These are phyloP conservation scores for Leccinum fuscescens DNA, from an alignment of 1,284 basidiomycete genomes.

Conservation along the genomic window DNA sequence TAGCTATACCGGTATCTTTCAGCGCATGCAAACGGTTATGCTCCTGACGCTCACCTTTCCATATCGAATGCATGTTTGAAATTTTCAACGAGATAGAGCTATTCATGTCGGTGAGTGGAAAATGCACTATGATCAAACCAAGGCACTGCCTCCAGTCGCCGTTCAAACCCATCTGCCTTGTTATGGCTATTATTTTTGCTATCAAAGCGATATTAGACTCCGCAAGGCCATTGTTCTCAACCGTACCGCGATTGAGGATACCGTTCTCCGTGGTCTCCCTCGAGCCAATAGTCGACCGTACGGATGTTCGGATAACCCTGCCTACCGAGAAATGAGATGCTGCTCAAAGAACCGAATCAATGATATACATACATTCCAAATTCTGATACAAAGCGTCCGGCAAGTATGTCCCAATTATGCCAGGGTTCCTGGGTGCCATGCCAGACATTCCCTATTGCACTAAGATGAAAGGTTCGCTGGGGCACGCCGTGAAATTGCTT, in stretches of 20 bases:
- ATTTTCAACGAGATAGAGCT: conserved; percentile 90
- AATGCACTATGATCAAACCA: conserved; percentile 2
- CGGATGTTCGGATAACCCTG: conserved; percentile 81
- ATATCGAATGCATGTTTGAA: conserved; percentile 69
- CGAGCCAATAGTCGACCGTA: conserved; percentile 83
- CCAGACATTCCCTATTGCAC: conserved; percentile 79
- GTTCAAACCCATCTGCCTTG: conserved; percentile 86
- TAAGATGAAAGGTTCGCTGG: not conserved
- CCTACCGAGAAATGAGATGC: conserved; percentile 41
- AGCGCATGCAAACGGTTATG: not conserved
- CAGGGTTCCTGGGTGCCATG: conserved; percentile 85
- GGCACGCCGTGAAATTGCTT: conserved; percentile 18
- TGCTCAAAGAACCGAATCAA: not conserved
- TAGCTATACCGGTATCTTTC: conserved; percentile 44
- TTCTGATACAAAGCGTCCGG: conserved; percentile 87
- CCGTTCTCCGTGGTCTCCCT: conserved; percentile 64
- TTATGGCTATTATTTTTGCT: conserved; percentile 81
- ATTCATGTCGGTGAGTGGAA: conserved; percentile 5
- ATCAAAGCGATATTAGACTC: conserved; percentile 13
- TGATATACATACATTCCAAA: conserved; percentile 69
- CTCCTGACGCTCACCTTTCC: conserved; percentile 50
- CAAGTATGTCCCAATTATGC: conserved; percentile 85
- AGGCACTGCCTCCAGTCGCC: conserved; percentile 49
- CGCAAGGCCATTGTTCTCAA: conserved; percentile 19
- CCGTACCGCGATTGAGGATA: conserved; percentile 84